phyloP scores from a whole-genome alignment of 345 rosid genomes.

The Pistacia vera region DNA sequence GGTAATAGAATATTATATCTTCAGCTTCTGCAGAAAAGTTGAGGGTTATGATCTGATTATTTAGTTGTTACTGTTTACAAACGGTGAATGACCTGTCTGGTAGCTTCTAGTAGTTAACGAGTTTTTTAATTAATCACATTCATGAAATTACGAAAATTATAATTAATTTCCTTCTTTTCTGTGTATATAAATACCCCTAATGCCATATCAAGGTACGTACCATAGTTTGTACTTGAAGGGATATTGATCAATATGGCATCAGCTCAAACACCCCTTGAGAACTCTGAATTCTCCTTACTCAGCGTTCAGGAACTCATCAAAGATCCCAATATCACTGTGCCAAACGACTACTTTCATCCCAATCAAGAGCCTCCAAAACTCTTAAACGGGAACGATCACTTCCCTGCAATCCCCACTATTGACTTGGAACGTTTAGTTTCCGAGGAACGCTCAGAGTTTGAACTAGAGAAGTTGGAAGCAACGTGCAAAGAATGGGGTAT shows the following conservation, averaged over 20 bases:
- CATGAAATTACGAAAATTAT: not conserved
- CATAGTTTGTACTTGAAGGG: not conserved
- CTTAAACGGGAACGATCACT: not conserved
- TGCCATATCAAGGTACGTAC: not conserved
- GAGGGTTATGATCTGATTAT: not conserved
- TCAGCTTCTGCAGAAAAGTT: too few species aligned
- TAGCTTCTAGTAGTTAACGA: too few species aligned
- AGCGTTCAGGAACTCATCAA: slow-evolving; percentile 37
- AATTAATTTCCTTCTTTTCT: not conserved
- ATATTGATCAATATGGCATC: slow-evolving; percentile 18
- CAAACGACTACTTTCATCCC: slow-evolving; percentile 14
- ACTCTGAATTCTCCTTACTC: not conserved
- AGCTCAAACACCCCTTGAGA: not conserved
- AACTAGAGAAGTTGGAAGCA: slow-evolving; percentile 32
- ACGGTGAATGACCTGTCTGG: not conserved
- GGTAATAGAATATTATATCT: too few species aligned
- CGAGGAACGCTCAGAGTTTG: slow-evolving; percentile 9
- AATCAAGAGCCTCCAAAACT: slow-evolving; percentile 10
- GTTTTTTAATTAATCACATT: not conserved
- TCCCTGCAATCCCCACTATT: slow-evolving; percentile 22
- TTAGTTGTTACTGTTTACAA: too few species aligned
- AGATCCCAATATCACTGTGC: slow-evolving; percentile 22
- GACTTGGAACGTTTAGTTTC: slow-evolving; percentile 30
- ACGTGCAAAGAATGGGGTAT: slow-evolving; percentile 42
- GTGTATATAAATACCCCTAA: slow-evolving; percentile 4